Evolutionary conservation across 495 filamentous ascomycete species (phyloP).

Genomic region (Neurospora sp.): DNA sequence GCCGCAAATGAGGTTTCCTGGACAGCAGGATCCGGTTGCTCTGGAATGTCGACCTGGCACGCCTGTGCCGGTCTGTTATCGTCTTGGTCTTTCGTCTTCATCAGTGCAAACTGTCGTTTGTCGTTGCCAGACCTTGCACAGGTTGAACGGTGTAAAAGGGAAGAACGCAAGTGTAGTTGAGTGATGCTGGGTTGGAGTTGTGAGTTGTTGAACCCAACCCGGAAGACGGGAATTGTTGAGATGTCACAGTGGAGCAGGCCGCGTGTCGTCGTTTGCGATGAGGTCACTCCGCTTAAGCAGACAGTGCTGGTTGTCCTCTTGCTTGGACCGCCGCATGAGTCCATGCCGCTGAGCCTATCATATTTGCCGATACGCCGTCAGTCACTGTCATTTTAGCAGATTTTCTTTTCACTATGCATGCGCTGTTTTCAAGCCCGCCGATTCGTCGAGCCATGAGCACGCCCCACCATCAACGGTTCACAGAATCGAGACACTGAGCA

Average conservation of each 20-base stretch:
- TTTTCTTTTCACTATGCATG: background rate
- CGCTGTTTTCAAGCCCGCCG: background rate
- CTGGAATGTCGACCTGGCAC: background rate
- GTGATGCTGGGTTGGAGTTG: background rate
- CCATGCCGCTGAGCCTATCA: background rate
- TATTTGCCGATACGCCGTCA: background rate
- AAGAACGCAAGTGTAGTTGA: background rate
- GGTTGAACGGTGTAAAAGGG: background rate
- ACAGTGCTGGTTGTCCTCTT: background rate
- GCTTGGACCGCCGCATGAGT: background rate
- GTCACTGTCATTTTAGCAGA: background rate
- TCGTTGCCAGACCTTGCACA: background rate
- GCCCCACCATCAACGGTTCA: background rate
- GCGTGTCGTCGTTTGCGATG: background rate
- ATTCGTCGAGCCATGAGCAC: background rate
- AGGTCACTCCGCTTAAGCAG: background rate
- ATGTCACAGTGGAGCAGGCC: background rate
- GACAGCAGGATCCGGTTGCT: constrained; percentile 8
- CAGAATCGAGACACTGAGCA: background rate
- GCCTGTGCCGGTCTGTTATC: background rate
- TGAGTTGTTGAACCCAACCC: background rate
- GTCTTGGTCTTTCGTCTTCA: background rate
- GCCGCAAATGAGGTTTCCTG: constrained; percentile 14
- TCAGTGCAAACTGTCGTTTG: background rate
- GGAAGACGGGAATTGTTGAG: background rate